phyloP scores from a whole-genome alignment of 306 rosid species.

The Inga oerstediana region DNA sequence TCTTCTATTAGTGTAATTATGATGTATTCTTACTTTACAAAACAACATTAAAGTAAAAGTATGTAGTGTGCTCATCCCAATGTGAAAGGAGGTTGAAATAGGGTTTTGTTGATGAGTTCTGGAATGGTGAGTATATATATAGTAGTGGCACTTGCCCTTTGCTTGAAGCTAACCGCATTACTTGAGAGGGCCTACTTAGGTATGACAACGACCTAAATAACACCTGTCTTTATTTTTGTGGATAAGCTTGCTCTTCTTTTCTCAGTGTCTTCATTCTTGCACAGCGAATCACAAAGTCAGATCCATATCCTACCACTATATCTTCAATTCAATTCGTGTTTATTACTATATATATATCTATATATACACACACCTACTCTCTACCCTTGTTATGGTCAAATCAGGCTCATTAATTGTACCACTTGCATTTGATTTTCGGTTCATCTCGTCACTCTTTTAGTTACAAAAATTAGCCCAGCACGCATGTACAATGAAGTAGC shows the following conservation, averaged over 20 bases:
- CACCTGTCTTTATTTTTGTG: slow-evolving; percentile 11
- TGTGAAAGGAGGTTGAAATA: slow-evolving; percentile 26
- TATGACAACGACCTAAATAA: not conserved
- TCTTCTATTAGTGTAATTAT: too few species aligned
- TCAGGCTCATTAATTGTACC: not conserved
- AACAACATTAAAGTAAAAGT: not conserved
- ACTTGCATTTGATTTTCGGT: too few species aligned
- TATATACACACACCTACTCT: not conserved
- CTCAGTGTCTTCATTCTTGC: not conserved
- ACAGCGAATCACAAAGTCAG: not conserved
- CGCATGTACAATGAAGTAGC: not conserved
- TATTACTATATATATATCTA: too few species aligned
- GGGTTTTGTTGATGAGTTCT: slow-evolving; percentile 17
- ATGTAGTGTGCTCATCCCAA: not conserved
- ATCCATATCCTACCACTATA: slow-evolving; percentile 18
- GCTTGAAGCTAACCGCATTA: slow-evolving; percentile 25
- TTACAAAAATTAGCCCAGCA: not conserved
- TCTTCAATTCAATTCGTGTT: not conserved
- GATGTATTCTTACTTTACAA: not conserved
- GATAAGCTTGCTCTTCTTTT: not conserved
- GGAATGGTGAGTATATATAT: not conserved
- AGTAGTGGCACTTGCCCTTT: slow-evolving; percentile 34
- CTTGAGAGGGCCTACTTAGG: slow-evolving; percentile 34
- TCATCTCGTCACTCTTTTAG: not conserved
- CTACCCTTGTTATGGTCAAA: not conserved